Base-by-base conservation (phyloP, 2,329 filamentous ascomycete species). In the Fusarium sambucinum region DNA sequence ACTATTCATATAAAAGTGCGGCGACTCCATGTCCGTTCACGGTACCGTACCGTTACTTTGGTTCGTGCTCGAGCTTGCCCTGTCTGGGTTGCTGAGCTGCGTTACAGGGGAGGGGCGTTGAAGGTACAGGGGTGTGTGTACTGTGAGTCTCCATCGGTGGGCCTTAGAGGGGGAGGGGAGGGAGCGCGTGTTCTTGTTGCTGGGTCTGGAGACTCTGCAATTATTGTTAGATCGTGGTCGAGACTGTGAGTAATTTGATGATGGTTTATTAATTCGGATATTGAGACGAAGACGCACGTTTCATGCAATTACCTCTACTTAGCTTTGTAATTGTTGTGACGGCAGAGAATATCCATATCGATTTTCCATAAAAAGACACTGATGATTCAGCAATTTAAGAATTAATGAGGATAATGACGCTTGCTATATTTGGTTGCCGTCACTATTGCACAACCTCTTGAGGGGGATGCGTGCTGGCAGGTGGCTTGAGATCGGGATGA, bases 1-100 rank as follows among this genome's bases (percentile, higher is more conserved):
- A 65, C 59, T 63, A 59, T 55, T 63, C 65, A 50, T 64, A 65
- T 65, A 68, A 58, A 65, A 68, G 46, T 51, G 55, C 52, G 57
- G 63, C 66, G 44, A 56, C 66, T 53, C 55, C 45, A 38, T 32
- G 47, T 50, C 47, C 47, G 47, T 50, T 50, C 57, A 52, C 59
- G 51, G 67, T 52, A 64, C 59, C 56, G 71, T 73, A 69, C 66
- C 66, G 66, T 62, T 66, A 69, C 66, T 69, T 69, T 57, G 61
- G 66, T 55, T 69, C 66, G 61, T 69, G 53, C 52, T 68, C 23
- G 45, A 67, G 52, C 52, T 63, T 62, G 42, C 61, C 62, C 58
- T 63, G 67, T 63, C 62, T 54, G 58, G 59, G 67, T 55, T 63
- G 58, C 52, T 69, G 54, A 63, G 57, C 54, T 56, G 67, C 66